Evolutionary conservation across 176 grass and related monocot genomes (phyloP).

Genomic region (Puya raimondii): DNA sequence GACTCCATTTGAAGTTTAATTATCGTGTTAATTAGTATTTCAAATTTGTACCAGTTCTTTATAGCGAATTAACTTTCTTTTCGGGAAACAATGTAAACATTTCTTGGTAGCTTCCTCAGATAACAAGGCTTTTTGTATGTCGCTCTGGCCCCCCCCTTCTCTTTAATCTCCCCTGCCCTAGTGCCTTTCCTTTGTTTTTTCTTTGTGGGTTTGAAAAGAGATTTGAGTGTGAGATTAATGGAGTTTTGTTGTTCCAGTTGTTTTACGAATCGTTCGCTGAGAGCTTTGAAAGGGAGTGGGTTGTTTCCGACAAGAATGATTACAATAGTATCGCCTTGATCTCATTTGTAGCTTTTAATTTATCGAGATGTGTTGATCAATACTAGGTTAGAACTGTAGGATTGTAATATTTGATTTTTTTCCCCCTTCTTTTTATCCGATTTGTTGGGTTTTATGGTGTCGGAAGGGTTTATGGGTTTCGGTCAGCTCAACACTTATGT

Average conservation of each 20-base stretch:
- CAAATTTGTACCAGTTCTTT: too few species aligned
- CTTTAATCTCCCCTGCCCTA: too few species aligned
- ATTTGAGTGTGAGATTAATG: neutral
- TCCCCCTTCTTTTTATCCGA: neutral
- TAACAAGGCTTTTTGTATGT: too few species aligned
- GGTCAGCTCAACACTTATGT: too few species aligned
- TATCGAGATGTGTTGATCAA: neutral
- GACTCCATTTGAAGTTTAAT: too few species aligned
- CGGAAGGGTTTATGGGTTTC: too few species aligned
- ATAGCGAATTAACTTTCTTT: too few species aligned
- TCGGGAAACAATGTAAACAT: too few species aligned
- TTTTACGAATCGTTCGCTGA: slow-evolving; percentile 24
- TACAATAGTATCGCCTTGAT: slow-evolving; percentile 9
- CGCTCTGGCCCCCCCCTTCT: too few species aligned
- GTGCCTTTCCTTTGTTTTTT: neutral
- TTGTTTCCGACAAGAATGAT: slow-evolving; percentile 16
- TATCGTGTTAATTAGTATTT: too few species aligned
- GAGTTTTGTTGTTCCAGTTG: slow-evolving; percentile 9
- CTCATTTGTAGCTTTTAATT: neutral
- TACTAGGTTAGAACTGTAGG: neutral
- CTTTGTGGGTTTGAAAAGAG: too few species aligned
- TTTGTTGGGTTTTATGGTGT: slow-evolving; percentile 16
- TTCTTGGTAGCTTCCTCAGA: too few species aligned
- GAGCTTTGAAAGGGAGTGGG: slow-evolving; percentile 12
- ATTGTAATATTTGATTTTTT: neutral